phyloP scores from a whole-genome alignment of 139 green algal species.

The Coccomyxa sp. region DNA sequence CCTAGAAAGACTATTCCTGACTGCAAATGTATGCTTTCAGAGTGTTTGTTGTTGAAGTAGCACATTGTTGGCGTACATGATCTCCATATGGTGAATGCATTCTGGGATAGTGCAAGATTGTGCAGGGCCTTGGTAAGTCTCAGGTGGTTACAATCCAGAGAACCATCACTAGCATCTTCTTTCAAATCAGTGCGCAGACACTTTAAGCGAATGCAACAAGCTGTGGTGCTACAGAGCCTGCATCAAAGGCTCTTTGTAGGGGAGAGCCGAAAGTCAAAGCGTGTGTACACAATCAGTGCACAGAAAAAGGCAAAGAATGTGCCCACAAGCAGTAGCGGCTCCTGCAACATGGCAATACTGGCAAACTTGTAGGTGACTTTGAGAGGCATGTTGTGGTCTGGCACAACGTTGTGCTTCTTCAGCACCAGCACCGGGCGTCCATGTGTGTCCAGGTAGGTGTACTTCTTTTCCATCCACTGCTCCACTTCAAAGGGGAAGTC shows the following conservation, averaged over 20 bases:
- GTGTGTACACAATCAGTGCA: background rate
- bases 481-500: conserved; percentile 47
- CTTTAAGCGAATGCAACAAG: too few relatives aligned
- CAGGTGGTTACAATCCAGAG: too few relatives aligned
- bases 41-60: too few relatives aligned
- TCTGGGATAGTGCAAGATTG: too few relatives aligned
- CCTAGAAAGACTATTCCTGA: too few relatives aligned
- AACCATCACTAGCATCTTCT: too few relatives aligned
- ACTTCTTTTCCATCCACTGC: conserved; percentile 37
- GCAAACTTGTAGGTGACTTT: conserved; percentile 24
- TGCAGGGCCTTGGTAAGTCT: too few relatives aligned
- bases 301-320: background rate
- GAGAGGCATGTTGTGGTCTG: conserved; percentile 35
- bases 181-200: too few relatives aligned
- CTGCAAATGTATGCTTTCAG: too few relatives aligned
- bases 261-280: background rate
- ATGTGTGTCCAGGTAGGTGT: conserved; percentile 80
- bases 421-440: conserved; percentile 82
- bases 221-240: background rate
- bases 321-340: background rate
- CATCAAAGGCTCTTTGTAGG: background rate
- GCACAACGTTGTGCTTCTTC: conserved; percentile 53
- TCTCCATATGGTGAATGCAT: too few relatives aligned
- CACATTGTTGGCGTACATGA: too few relatives aligned
- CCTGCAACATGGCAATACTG: background rate